Evolutionary conservation across 495 filamentous ascomycete species (phyloP).

Genomic region (Penicillium cataractarum): DNA sequence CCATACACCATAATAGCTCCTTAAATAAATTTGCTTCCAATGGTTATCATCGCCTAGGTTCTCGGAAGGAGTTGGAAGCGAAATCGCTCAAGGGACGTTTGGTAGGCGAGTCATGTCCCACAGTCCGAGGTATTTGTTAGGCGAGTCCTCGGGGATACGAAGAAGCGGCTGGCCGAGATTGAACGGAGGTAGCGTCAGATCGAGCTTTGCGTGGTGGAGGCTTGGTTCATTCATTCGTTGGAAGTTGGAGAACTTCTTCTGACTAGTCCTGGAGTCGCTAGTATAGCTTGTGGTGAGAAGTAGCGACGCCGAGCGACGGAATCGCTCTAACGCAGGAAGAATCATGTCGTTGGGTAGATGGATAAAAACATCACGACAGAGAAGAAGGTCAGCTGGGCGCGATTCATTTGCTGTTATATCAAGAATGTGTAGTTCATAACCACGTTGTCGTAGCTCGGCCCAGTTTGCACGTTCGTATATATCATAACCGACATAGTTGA

Average conservation of each 20-base stretch:
- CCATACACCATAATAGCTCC: not conserved
- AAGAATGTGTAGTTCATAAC: conserved; percentile 11
- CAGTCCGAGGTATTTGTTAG: conserved; percentile 14
- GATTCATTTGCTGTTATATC: conserved; percentile 10
- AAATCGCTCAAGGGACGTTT: not conserved
- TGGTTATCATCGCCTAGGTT: not conserved
- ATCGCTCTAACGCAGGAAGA: conserved; percentile 12
- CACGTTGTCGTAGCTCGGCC: conserved; percentile 13
- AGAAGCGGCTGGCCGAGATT: conserved; percentile 13
- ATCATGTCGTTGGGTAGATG: conserved; percentile 14
- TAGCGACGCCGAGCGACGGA: conserved; percentile 7
- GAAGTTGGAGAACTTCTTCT: conserved; percentile 11
- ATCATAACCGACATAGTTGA: conserved; percentile 14
- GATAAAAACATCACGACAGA: conserved; percentile 17
- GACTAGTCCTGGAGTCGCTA: conserved; percentile 7
- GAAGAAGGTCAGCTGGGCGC: conserved; percentile 8
- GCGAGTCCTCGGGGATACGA: conserved; percentile 14
- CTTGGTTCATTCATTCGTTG: conserved; percentile 12
- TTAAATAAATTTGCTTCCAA: not conserved
- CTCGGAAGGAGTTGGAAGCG: not conserved
- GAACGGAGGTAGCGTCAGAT: conserved; percentile 13
- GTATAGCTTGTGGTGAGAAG: conserved; percentile 15
- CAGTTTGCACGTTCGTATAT: conserved; percentile 12
- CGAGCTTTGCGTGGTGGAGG: conserved; percentile 9
- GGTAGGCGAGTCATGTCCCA: conserved; percentile 9